These are phyloP conservation scores for Aspergillus leporis DNA, from an alignment of 495 filamentous ascomycete genomes.

Conservation along the genomic window DNA sequence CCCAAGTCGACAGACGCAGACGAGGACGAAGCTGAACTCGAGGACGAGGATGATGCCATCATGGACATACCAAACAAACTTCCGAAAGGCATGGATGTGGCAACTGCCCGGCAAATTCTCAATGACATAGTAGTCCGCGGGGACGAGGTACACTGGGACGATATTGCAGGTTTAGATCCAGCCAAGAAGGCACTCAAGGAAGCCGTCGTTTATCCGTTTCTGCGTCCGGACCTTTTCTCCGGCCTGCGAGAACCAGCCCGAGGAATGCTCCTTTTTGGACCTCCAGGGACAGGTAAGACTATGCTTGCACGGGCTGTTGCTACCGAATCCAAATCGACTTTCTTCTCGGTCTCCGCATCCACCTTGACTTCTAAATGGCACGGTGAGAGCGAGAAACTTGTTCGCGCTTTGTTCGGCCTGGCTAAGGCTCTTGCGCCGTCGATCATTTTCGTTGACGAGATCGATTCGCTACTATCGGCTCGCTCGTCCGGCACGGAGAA, in stretches of 20 bases:
- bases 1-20: constrained; percentile 31
- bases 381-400: constrained; percentile 94
- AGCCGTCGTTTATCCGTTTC: constrained; percentile 95
- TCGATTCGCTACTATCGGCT: constrained; percentile 89
- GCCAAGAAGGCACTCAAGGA: constrained; percentile 95
- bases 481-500: constrained; percentile 83
- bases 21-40: constrained; percentile 39
- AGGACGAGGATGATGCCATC: constrained; percentile 44
- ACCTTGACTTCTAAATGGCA: constrained; percentile 95
- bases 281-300: constrained; percentile 95
- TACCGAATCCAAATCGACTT: constrained; percentile 91
- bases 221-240: constrained; percentile 93
- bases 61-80: constrained; percentile 71
- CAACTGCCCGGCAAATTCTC: constrained; percentile 84
- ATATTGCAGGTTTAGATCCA: constrained; percentile 86
- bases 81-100: constrained; percentile 75
- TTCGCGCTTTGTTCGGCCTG: constrained; percentile 86
- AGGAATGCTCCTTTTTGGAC: constrained; percentile 95
- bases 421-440: constrained; percentile 89
- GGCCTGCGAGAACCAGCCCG: constrained; percentile 91
- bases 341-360: constrained; percentile 95
- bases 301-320: constrained; percentile 97
- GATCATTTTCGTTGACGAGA: constrained; percentile 99
- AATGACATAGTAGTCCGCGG: constrained; percentile 96
- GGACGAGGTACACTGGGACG: constrained; percentile 93